A percentile compares a stretch with the other conserved stretches of the same genome.
phyloP scores from a whole-genome alignment of 2,329 filamentous ascomycete species.

The Juglanconis sp. region DNA sequence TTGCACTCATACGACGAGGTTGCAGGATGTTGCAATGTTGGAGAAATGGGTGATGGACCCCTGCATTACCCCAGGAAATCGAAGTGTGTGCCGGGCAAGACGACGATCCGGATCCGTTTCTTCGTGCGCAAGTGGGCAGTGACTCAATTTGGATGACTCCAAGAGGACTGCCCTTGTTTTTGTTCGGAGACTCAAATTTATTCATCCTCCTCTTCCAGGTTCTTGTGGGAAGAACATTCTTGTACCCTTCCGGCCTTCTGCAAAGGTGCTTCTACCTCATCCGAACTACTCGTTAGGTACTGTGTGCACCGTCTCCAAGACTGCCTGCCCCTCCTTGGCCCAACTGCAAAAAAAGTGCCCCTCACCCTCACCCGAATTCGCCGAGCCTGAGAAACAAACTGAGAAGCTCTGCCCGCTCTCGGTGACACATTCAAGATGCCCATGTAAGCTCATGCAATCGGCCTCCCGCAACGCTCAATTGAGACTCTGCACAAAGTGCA shows the following conservation, averaged over 20 bases:
- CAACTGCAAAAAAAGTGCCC: background rate
- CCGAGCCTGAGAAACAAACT: background rate
- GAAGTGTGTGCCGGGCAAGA: background rate
- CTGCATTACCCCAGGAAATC: conserved; percentile 13
- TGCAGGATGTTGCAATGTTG: too few species aligned
- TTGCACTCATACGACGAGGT: too few species aligned
- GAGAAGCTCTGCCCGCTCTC: conserved; percentile 1
- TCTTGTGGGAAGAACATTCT: too few species aligned
- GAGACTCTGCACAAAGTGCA: too few species aligned
- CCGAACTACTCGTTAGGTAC: too few species aligned
- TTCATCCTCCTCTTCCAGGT: too few species aligned
- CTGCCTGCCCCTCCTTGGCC: background rate
- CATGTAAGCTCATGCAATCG: conserved; percentile 25
- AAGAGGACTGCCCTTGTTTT: too few species aligned
- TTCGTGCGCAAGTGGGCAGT: background rate
- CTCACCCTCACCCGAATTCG: background rate
- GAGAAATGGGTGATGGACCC: background rate
- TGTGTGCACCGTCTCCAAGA: too few species aligned
- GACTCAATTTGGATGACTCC: conserved; percentile 10
- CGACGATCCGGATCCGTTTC: background rate
- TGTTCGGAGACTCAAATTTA: too few species aligned
- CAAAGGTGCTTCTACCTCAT: too few species aligned
- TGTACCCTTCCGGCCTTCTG: too few species aligned
- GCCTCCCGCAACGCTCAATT: background rate
- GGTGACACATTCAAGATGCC: conserved; percentile 25